Evolutionary conservation across 1,284 basidiomycete genomes (phyloP), one percentile per base, ranked within the genome.

Genomic region (Gymnopus androsaceus): DNA sequence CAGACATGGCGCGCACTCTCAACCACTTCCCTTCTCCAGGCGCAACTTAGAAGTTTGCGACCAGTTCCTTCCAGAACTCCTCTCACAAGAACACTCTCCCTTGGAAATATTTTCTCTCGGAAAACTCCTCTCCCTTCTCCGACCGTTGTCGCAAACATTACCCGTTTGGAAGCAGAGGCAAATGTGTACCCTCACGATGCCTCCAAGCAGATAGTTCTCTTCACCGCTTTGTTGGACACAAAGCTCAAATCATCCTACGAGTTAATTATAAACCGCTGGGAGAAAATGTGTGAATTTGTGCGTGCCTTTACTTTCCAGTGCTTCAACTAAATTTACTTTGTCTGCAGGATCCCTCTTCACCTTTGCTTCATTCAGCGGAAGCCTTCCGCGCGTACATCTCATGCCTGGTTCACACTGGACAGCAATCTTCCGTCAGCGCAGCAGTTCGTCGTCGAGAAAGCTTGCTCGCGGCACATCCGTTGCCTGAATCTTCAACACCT

Each of bases 251-350:
- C 84, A 11, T 89, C 84, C 1, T 85, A 85, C 69, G 85, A 90
- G 56, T 73, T 88, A 25, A 73, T 92, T 58, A 81, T 90, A 58
- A 83, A 76, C 63, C 81, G 90, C 56, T 93, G 90, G 90, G 89
- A 93, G 66, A 78, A 85, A 60, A 84, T 86, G 80, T 82, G 80
- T 64, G 87, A 91, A 79, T 90, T 87, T 66, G 90, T 92, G 72
- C 68, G 88, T 83, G 34, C 33, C 31, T 27, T 42, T 25, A 15
- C n/a, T 49, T 38, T 14, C 8, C n/a, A 33, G 15, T 38, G 1
- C 17, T 37, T 4, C 3, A n/a, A 19, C 2, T n/a, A 25, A 14
- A 34, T n/a, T 37, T 40, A 40, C 28, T 52, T 15, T 5, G 33
- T 44, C 25, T 45, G 52, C 36, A 44, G 31, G 51, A 30, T 33